A percentile compares a stretch with the other conserved stretches of the same genome.
phyloP scores from a whole-genome alignment of 2,329 filamentous ascomycete species.

The Phoma sp. region DNA sequence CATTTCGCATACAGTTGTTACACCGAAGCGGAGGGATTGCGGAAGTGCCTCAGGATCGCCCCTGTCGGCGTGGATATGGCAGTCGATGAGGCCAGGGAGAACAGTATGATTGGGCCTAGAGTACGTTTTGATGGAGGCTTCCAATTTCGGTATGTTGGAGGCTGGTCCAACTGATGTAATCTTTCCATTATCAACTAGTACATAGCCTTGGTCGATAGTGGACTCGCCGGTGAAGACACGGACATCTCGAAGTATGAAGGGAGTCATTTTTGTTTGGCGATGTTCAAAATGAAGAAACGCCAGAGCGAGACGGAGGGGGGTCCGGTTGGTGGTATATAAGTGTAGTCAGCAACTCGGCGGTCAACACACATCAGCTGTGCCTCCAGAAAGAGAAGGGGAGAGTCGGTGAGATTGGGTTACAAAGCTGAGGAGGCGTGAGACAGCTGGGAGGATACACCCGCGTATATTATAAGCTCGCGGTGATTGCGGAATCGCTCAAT shows the following conservation, averaged over 20 bases:
- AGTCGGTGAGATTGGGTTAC: background rate
- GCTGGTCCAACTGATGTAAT: conserved; percentile 45
- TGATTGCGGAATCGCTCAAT: background rate
- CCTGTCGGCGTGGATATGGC: conserved; percentile 57
- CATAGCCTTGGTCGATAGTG: conserved; percentile 51
- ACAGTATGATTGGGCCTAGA: conserved; percentile 57
- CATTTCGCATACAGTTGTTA: conserved; percentile 62
- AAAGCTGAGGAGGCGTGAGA: background rate
- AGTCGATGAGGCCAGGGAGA: conserved; percentile 60
- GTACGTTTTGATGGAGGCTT: conserved; percentile 35
- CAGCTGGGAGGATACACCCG: background rate
- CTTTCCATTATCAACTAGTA: conserved; percentile 53
- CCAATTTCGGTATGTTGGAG: conserved; percentile 20
- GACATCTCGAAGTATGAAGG: conserved; percentile 53
- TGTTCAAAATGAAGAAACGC: too few relatives aligned
- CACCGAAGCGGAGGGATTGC: conserved; percentile 58
- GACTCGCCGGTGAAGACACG: conserved; percentile 58
- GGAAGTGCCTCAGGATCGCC: conserved; percentile 51
- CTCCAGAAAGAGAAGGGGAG: too few relatives aligned
- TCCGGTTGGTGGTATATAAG: background rate
- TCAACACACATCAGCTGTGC: too few relatives aligned
- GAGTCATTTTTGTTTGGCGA: conserved; percentile 27
- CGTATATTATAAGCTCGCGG: too few relatives aligned
- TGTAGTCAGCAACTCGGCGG: background rate
- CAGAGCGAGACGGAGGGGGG: background rate